Conservation (phyloP, 805 yeast genomes). For the Starmerella geochares region DNA sequence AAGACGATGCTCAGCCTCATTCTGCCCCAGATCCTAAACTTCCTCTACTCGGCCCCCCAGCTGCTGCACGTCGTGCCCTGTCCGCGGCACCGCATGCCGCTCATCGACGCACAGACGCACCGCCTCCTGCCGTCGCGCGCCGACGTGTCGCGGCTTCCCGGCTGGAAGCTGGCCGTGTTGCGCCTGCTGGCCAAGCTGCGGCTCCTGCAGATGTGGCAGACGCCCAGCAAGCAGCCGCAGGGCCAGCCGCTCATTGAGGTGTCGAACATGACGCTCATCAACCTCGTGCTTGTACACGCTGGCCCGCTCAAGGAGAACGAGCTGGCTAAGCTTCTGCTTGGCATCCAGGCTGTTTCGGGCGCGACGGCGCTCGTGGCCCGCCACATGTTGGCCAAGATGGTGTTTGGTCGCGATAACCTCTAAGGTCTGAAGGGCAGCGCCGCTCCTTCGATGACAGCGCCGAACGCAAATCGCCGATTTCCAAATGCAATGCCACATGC, state of each 20-base stretch:
- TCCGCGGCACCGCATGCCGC: constrained; percentile 91
- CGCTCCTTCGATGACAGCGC: too few relatives aligned
- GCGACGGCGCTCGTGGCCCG: constrained; percentile 55
- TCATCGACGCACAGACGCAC: constrained; percentile 56
- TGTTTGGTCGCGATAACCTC: constrained; percentile 78
- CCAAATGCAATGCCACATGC: too few relatives aligned
- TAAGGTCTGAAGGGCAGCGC: too few relatives aligned
- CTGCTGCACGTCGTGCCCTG: constrained; percentile 77
- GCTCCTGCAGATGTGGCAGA: constrained; percentile 39
- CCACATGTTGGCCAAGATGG: constrained; percentile 73
- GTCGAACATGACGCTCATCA: constrained; percentile 81
- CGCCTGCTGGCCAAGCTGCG: constrained; percentile 39
- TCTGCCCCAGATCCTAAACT: constrained; percentile 84
- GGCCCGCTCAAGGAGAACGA: constrained; percentile 86
- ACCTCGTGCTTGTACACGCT: constrained; percentile 67
- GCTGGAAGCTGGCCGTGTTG: constrained; percentile 31
- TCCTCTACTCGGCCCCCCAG: constrained; percentile 86
- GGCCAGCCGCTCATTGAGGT: constrained; percentile 34
- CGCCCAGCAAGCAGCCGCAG: constrained; percentile 20
- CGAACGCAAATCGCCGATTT: too few relatives aligned
- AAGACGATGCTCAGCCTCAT: constrained; percentile 80
- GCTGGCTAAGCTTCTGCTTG: constrained; percentile 51
- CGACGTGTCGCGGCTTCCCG: constrained; percentile 26
- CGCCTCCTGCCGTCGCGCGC: constrained; percentile 60
- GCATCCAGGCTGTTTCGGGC: constrained; percentile 58